Base-by-base conservation (phyloP, 306 rosid genomes). In the Begonia loranthoides region DNA sequence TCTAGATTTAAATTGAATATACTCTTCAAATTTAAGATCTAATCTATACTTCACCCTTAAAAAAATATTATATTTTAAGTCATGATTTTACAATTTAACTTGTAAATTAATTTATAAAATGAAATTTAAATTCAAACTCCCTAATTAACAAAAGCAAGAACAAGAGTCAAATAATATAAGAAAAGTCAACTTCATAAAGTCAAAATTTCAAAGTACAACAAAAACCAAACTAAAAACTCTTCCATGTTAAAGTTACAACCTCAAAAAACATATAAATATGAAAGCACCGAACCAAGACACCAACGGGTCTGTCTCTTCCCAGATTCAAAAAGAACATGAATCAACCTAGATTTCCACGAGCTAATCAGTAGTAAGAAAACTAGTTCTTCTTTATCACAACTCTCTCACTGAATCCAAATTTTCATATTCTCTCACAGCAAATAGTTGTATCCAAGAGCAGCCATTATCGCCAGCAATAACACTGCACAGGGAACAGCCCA, bases 401-500 rank as follows among this genome's bases (percentile, higher is more conserved):
- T 53, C 71, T 59, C 57, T 76, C 58, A 71, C 45, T 74, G 33
- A 9, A 59, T 41, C 52, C 52, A 38, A 45, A 16, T 46, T 1
- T 15, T 45, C 48, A 41, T 51, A 24, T 50, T 55, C 69, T 50
- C 56, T 60, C 66, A 62, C 70, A 36, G 40, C 61, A 75, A 69
- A 70, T 79, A 82, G 50, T 50, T 34, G 54, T 77, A 84, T 43
- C 80, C 87, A 12, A 90, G 79, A 28, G 55, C 78, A 46, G 57
- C 48, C 52, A 78, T 41, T 65, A 78, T 60, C 66, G 75, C 17
- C 19, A 67, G 72, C 10, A 83, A 22, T 70, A 63, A 50, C 19
- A 74, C 88, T 54, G 86, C 94, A 51, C 65, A 74, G 49, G 69
- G 76, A 17, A 76, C 88, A 51, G 68, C 66, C 99, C 95, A 86